Percentiles rank a stretch among this genome's conserved stretches.
Conservation (phyloP, 2,329 filamentous ascomycete genomes). For the Nemania sp. region DNA sequence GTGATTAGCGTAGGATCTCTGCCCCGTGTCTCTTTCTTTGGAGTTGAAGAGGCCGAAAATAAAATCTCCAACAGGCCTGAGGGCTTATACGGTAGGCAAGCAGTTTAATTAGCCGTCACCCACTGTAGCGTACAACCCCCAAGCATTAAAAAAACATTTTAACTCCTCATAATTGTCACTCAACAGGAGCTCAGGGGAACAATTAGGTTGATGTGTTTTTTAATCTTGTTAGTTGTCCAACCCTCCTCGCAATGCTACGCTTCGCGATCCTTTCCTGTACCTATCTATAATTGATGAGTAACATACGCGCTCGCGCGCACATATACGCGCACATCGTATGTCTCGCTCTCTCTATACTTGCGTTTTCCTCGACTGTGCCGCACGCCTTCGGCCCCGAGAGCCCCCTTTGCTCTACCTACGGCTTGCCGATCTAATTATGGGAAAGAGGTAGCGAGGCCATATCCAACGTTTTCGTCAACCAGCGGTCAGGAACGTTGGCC, state of each 20-base stretch:
- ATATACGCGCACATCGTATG: neutral
- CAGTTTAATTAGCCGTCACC: too few relatives aligned
- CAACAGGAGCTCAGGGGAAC: neutral
- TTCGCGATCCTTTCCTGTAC: slow-evolving; percentile 19
- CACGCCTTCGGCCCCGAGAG: slow-evolving; percentile 18
- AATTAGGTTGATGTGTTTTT: neutral
- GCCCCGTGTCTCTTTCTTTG: too few relatives aligned
- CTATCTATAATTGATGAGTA: neutral
- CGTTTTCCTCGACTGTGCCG: slow-evolving; percentile 3
- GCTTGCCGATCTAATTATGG: too few relatives aligned
- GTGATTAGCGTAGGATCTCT: too few relatives aligned
- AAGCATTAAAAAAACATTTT: too few relatives aligned
- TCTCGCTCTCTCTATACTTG: neutral
- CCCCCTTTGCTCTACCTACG: neutral
- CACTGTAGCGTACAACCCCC: too few relatives aligned
- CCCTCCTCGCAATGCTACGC: slow-evolving; percentile 14
- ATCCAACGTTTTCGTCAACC: neutral
- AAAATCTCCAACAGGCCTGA: too few relatives aligned
- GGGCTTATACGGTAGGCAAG: too few relatives aligned
- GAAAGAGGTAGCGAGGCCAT: neutral
- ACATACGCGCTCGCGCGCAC: too few relatives aligned
- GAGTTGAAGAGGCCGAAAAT: too few relatives aligned
- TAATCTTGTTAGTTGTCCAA: too few relatives aligned
- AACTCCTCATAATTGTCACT: neutral
- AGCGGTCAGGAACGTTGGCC: neutral